These are phyloP conservation scores for Claviceps lovelessii DNA, from an alignment of 2,329 filamentous ascomycete species.

Conservation along the genomic window DNA sequence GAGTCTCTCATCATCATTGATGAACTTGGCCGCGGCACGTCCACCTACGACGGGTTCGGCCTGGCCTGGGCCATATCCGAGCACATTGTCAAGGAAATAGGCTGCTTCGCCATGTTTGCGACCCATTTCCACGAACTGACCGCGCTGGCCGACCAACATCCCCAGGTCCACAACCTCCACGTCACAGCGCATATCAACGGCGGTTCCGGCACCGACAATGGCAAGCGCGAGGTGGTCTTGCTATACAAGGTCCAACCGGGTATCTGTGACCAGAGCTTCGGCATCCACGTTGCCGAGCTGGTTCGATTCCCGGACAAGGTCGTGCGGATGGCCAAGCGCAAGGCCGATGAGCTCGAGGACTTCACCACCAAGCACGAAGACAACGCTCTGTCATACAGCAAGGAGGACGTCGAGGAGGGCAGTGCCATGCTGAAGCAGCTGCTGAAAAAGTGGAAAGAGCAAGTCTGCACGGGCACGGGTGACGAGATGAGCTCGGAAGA, in stretches of 20 bases:
- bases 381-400: slow-evolving; percentile 48
- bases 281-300: slow-evolving; percentile 94
- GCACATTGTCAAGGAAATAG: slow-evolving; percentile 90
- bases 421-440: slow-evolving; percentile 73
- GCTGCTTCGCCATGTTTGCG: slow-evolving; percentile 87
- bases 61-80: slow-evolving; percentile 99
- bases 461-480: slow-evolving; percentile 44
- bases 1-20: slow-evolving; percentile 98
- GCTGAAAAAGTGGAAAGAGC: slow-evolving; percentile 71
- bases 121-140: slow-evolving; percentile 98
- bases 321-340: slow-evolving; percentile 96
- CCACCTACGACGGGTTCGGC: slow-evolving; percentile 95
- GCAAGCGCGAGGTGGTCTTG: slow-evolving; percentile 75
- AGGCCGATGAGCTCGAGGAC: slow-evolving; percentile 95
- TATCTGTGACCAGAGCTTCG: slow-evolving; percentile 93
- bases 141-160: slow-evolving; percentile 71
- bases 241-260: slow-evolving; percentile 94
- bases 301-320: slow-evolving; percentile 95
- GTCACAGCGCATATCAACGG: slow-evolving; percentile 84
- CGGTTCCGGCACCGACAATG: slow-evolving; percentile 26
- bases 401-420: slow-evolving; percentile 79
- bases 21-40: slow-evolving; percentile 89
- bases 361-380: slow-evolving; percentile 69
- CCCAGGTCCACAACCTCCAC: slow-evolving; percentile 83
- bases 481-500: slow-evolving; percentile 52